Conservation (phyloP, 345 rosid genomes). For the Balakata baccata region DNA sequence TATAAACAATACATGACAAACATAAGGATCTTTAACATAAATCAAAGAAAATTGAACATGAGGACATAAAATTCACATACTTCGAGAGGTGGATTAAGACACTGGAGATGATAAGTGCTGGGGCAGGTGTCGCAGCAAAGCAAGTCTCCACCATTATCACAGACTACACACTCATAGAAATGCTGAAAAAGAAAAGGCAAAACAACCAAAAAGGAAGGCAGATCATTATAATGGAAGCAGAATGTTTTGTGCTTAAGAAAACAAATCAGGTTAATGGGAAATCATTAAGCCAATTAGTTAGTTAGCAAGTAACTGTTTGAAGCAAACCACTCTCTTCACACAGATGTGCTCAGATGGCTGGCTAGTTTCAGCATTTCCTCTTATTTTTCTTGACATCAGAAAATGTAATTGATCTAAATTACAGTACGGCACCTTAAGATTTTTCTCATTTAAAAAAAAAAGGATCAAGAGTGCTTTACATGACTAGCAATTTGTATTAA, state of each 20-base stretch:
- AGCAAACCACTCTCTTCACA: background rate
- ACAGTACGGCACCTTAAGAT: too few species aligned
- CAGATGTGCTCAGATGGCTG: too few species aligned
- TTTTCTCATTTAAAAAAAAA: too few species aligned
- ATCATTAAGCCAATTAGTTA: background rate
- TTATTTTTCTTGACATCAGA: too few species aligned
- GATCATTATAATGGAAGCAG: background rate
- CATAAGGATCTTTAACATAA: background rate
- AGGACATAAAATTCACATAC: slow-evolving; percentile 1
- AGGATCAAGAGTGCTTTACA: too few species aligned
- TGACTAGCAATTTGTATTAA: too few species aligned
- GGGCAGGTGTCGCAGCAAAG: slow-evolving; percentile 20
- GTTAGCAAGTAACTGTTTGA: background rate
- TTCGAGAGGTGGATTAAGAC: slow-evolving; percentile 13
- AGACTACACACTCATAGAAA: slow-evolving; percentile 10
- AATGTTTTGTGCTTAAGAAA: background rate
- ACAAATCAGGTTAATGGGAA: background rate
- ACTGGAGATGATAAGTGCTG: slow-evolving; percentile 13
- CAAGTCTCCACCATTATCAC: slow-evolving; percentile 10
- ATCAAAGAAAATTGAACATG: background rate
- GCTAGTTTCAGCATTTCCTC: background rate
- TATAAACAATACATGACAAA: background rate
- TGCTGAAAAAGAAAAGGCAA: slow-evolving; percentile 1
- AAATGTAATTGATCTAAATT: too few species aligned
- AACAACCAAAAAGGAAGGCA: background rate